These are phyloP conservation scores for Plantago coronopus DNA, from an alignment of 305 asterid species.

Conservation along the genomic window DNA sequence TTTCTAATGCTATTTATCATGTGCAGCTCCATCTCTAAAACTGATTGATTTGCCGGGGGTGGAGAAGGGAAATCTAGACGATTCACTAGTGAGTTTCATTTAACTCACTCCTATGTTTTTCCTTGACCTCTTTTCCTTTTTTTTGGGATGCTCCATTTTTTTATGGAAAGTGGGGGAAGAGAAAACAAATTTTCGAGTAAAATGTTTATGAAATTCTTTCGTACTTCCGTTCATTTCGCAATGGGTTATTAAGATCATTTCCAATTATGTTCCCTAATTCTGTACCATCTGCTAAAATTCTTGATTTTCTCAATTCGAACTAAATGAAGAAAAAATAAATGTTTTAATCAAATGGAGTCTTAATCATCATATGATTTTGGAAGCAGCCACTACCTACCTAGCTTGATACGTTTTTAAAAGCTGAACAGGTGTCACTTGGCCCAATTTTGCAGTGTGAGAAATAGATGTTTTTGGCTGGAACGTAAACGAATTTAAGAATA, in stretches of 20 bases:
- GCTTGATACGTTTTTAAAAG: background rate
- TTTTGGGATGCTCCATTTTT: background rate
- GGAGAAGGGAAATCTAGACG: constrained; percentile 83
- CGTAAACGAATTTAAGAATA: background rate
- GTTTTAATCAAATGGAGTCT: too few relatives aligned
- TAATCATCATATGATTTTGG: background rate
- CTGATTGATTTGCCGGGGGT: constrained; percentile 93
- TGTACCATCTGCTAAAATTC: too few relatives aligned
- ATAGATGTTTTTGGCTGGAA: background rate
- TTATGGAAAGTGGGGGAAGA: too few relatives aligned
- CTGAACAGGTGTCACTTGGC: background rate
- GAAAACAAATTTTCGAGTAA: too few relatives aligned
- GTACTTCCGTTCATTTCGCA: too few relatives aligned
- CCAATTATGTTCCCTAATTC: too few relatives aligned
- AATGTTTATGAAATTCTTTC: too few relatives aligned
- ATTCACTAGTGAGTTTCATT: constrained; percentile 72
- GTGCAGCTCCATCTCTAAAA: constrained; percentile 87
- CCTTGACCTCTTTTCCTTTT: background rate
- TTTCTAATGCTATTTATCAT: constrained; percentile 18
- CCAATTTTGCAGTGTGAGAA: background rate
- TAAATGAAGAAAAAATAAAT: too few relatives aligned
- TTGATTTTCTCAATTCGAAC: too few relatives aligned
- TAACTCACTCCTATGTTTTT: constrained; percentile 5
- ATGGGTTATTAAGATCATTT: too few relatives aligned
- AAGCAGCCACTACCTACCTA: background rate